Conservation (phyloP, 73 alveolate genomes). For the Stentor coeruleus region DNA sequence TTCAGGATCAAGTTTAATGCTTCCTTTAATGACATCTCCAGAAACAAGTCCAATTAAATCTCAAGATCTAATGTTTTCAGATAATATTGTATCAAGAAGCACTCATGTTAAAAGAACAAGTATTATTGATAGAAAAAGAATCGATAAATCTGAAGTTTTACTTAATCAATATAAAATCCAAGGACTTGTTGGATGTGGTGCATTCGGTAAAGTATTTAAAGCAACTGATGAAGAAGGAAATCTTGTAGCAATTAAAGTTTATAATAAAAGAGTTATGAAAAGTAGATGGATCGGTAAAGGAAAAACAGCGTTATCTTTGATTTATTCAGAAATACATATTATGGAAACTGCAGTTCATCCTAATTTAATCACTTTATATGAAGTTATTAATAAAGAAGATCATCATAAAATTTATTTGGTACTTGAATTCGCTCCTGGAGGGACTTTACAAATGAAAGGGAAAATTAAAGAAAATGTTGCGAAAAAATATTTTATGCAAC, state of each 20-base stretch:
- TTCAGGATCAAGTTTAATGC: too few relatives aligned
- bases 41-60: too few relatives aligned
- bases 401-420: not conserved
- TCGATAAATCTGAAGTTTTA: not conserved
- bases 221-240: not conserved
- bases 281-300: not conserved
- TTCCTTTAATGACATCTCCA: too few relatives aligned
- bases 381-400: not conserved
- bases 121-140: not conserved
- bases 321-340: not conserved
- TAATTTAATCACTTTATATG: not conserved
- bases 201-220: not conserved
- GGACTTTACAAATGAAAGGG: not conserved
- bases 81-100: too few relatives aligned
- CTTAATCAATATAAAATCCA: conserved; percentile 1
- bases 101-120: too few relatives aligned
- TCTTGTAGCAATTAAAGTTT: conserved; percentile 7
- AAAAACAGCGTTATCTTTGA: not conserved
- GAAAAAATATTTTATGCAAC: not conserved
- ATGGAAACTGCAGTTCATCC: not conserved
- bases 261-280: conserved; percentile 13
- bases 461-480: not conserved
- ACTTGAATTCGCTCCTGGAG: not conserved
- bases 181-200: not conserved
- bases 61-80: too few relatives aligned